These are phyloP conservation scores for Gyromitra esculenta DNA, from an alignment of 2,329 filamentous ascomycete genomes.

Conservation along the genomic window DNA sequence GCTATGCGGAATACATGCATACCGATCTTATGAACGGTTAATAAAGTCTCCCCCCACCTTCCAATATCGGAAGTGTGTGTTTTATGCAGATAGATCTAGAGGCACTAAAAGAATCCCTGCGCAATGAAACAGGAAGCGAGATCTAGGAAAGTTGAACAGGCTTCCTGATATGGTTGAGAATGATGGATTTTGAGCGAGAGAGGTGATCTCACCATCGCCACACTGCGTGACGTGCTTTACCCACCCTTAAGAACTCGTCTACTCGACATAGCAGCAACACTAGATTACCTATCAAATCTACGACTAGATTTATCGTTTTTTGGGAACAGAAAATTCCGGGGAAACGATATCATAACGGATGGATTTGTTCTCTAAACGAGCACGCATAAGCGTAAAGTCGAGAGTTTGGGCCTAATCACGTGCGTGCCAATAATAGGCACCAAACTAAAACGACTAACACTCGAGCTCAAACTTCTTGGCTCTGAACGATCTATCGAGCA, in stretches of 20 bases:
- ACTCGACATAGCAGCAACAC: neutral
- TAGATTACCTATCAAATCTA: slow-evolving; percentile 8
- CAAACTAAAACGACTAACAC: neutral
- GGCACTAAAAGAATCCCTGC: slow-evolving; percentile 5
- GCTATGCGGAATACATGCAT: slow-evolving; percentile 8
- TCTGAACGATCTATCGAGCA: neutral
- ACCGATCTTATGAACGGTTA: neutral
- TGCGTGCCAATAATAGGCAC: neutral
- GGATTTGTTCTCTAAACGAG: neutral
- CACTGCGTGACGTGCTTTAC: slow-evolving; percentile 13
- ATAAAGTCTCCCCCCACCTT: neutral
- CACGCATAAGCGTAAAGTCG: neutral
- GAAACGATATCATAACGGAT: slow-evolving; percentile 15
- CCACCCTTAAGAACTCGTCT: slow-evolving; percentile 10
- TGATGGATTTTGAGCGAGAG: neutral
- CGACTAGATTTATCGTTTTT: neutral
- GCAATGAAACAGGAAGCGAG: neutral
- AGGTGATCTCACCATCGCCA: slow-evolving; percentile 12
- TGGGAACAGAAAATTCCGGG: neutral
- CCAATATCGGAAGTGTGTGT: neutral
- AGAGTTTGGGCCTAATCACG: neutral
- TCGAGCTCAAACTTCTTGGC: neutral
- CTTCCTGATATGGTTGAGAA: neutral
- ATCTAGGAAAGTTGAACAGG: neutral
- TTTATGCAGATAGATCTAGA: slow-evolving; percentile 11